Evolutionary conservation across 202 grass and related monocot genomes (phyloP).

Genomic region (Digitaria exilis): DNA sequence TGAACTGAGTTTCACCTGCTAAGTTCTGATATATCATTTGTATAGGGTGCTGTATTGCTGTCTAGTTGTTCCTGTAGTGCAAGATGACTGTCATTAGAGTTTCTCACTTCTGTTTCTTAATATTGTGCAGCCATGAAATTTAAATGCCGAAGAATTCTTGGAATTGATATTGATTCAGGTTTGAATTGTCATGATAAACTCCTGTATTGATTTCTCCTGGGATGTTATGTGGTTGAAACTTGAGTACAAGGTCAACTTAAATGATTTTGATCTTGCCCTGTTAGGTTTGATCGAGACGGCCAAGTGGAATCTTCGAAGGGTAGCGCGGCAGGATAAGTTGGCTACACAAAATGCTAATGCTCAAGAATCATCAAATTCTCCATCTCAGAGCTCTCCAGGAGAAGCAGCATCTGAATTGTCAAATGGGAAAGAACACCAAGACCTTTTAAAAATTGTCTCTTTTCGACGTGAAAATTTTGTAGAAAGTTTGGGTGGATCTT

Average conservation of each 20-base stretch:
- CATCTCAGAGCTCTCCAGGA: constrained; percentile 14
- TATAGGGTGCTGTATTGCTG: neutral
- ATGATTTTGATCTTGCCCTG: constrained; percentile 23
- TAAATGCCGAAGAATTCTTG: constrained; percentile 76
- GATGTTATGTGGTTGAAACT: neutral
- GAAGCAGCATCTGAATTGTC: constrained; percentile 38
- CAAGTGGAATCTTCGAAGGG: constrained; percentile 75
- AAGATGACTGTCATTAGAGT: constrained; percentile 11
- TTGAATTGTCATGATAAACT: neutral
- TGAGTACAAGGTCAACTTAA: constrained; percentile 12
- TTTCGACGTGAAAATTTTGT: constrained; percentile 90
- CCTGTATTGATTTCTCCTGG: constrained; percentile 7
- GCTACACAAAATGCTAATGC: constrained; percentile 32
- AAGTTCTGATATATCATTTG: constrained; percentile 16
- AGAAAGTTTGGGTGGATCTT: constrained; percentile 45
- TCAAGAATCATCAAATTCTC: constrained; percentile 30
- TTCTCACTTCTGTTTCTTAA: constrained; percentile 39
- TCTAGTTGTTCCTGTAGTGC: neutral
- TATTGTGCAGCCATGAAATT: constrained; percentile 79
- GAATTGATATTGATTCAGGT: constrained; percentile 97
- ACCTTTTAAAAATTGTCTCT: constrained; percentile 62
- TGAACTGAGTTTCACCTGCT: neutral
- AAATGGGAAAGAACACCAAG: constrained; percentile 43
- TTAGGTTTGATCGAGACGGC: constrained; percentile 87
- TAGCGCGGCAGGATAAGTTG: constrained; percentile 40